A percentile compares a stretch with the other conserved stretches of the same genome.
Conservation (phyloP, 306 rosid genomes). For the Fragaria iinumae region DNA sequence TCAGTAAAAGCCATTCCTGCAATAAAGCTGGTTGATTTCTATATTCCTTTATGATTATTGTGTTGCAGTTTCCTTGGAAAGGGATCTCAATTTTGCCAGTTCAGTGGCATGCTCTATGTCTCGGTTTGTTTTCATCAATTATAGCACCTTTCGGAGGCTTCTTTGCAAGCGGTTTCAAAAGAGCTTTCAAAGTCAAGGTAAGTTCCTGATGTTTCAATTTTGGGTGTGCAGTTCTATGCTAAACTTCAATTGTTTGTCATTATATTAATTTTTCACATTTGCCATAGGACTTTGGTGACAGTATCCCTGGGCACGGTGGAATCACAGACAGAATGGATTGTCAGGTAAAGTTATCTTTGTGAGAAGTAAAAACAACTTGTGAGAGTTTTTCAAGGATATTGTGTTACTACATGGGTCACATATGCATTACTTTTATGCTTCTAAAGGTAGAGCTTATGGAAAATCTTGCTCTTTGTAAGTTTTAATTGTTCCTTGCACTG, state of each 20-base stretch:
- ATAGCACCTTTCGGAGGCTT: constrained; percentile 99
- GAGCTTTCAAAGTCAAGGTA: constrained; percentile 98
- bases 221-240: background rate
- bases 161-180: constrained; percentile 98
- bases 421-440: background rate
- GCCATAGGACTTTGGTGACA: constrained; percentile 92
- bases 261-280: constrained; percentile 22
- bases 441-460: background rate
- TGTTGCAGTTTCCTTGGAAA: constrained; percentile 79
- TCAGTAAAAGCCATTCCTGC: background rate
- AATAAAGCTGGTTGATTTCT: constrained; percentile 6
- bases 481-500: background rate
- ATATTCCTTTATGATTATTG: background rate
- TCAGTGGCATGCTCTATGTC: constrained; percentile 87
- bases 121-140: constrained; percentile 92
- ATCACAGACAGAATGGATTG: constrained; percentile 99
- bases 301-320: constrained; percentile 99
- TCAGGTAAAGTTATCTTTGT: constrained; percentile 53
- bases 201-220: constrained; percentile 16
- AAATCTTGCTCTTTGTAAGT: background rate
- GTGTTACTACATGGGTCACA: background rate
- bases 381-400: background rate
- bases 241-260: constrained; percentile 18
- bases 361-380: background rate
- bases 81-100: constrained; percentile 74